Base-by-base conservation (phyloP, 768 basidiomycete species). In the Leccinum incarnatum region DNA sequence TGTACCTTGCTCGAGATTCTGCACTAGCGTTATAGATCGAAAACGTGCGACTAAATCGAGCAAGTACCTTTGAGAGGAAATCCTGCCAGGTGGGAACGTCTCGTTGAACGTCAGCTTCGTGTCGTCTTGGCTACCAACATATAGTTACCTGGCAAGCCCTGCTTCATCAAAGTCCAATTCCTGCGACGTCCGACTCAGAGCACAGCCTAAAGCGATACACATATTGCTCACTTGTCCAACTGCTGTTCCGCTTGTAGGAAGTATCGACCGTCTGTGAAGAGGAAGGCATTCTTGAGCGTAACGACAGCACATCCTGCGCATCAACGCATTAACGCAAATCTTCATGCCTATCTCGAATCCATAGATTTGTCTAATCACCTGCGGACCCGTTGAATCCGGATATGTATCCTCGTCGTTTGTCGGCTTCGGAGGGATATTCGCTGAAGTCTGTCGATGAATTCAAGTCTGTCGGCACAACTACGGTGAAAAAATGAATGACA, bases 251-350 rank as follows among this genome's bases (percentile, higher is more conserved):
- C 97, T 74, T 99, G 96, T 32, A 98, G 76, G 68, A 91, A 97
- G 69, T 99, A 99, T 48, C 96, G 77, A 3, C 96, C 97, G 76
- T 99, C 96, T 2, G 96, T 98, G 76, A 96, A 98, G 51, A 97
- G 79, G 61, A 79, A 85, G 0, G 95, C 95, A 4, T 84, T 77
- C 29, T 86, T 77, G 50, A 75, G 68, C 0, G 91, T 91, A 23
- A 96, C 78, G 46, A 95, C 70, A 2, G 93, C 95, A 59, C 85
- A 89, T 48, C 92, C 91, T 88, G 63, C 21, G 30, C 5, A 57
- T 48, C n/a, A 23, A 23, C 7, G 23, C n/a, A 54, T 67, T 53
- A 69, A 59, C 8, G 17, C 30, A 10, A 3, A 40, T 40, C 11
- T 17, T 37, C 30, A 23, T 23, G 10, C 36, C 17, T 21, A 27